These are phyloP conservation scores for Penicillium herquei DNA, from an alignment of 495 filamentous ascomycete species.

Conservation along the genomic window DNA sequence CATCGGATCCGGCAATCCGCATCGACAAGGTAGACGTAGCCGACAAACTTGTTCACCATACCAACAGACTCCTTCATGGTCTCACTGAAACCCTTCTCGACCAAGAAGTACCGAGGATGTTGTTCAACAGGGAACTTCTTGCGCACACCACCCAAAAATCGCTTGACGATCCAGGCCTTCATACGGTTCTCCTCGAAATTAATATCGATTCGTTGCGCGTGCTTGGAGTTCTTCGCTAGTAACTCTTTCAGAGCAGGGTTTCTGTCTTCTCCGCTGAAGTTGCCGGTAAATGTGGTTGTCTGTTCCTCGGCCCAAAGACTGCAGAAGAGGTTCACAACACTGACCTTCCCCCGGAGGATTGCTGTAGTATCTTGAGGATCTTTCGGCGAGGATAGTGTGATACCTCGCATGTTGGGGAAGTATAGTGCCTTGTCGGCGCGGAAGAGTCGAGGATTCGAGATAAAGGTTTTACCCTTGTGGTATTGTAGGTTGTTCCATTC, in stretches of 20 bases:
- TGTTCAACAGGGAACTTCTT: slow-evolving; percentile 53
- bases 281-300: slow-evolving; percentile 64
- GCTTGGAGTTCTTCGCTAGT: slow-evolving; percentile 35
- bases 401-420: slow-evolving; percentile 88
- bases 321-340: slow-evolving; percentile 77
- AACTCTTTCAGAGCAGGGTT: slow-evolving; percentile 64
- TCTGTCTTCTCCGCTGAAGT: slow-evolving; percentile 54
- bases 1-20: slow-evolving; percentile 84
- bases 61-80: slow-evolving; percentile 75
- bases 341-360: slow-evolving; percentile 65
- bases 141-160: slow-evolving; percentile 65
- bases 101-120: slow-evolving; percentile 77
- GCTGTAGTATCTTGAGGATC: slow-evolving; percentile 65
- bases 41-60: slow-evolving; percentile 81
- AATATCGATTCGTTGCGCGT: slow-evolving; percentile 74
- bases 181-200: slow-evolving; percentile 81
- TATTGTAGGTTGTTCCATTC: slow-evolving; percentile 83
- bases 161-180: slow-evolving; percentile 69
- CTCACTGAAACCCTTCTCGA: slow-evolving; percentile 72
- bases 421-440: slow-evolving; percentile 71
- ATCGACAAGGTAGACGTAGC: slow-evolving; percentile 93
- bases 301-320: slow-evolving; percentile 83
- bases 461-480: slow-evolving; percentile 84
- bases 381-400: slow-evolving; percentile 59
- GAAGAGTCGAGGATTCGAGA: slow-evolving; percentile 75